Conservation (phyloP, 2,329 filamentous ascomycete genomes). For the Colletotrichum camelliae region DNA sequence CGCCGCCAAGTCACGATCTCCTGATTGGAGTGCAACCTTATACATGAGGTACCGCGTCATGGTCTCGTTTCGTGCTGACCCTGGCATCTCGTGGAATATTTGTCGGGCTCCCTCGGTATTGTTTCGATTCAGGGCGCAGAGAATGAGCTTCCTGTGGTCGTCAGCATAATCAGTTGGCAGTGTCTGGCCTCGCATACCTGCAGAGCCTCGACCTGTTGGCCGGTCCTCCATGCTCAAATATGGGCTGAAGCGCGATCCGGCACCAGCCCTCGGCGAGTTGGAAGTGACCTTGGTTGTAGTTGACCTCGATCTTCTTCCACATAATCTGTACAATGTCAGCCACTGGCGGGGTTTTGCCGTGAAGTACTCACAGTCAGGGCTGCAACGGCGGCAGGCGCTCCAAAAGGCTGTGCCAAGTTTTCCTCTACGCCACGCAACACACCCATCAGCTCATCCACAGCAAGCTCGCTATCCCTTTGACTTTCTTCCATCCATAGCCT, state of each 20-base stretch:
- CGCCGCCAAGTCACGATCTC: slow-evolving; percentile 62
- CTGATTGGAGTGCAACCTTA: slow-evolving; percentile 68
- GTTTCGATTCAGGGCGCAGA: slow-evolving; percentile 68
- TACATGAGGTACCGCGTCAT: slow-evolving; percentile 78
- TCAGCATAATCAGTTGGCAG: slow-evolving; percentile 21
- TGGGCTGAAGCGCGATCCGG: slow-evolving; percentile 65
- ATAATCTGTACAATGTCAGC: slow-evolving; percentile 61
- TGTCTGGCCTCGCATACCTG: slow-evolving; percentile 49
- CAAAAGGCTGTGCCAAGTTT: slow-evolving; percentile 52
- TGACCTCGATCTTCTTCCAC: slow-evolving; percentile 78
- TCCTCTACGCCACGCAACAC: slow-evolving; percentile 43
- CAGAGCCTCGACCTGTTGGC: slow-evolving; percentile 72
- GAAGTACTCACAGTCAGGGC: slow-evolving; percentile 64
- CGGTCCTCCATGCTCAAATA: slow-evolving; percentile 71
- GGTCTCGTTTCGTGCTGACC: slow-evolving; percentile 61
- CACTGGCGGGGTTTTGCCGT: fast-evolving
- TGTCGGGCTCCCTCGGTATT: slow-evolving; percentile 59
- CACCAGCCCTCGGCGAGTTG: slow-evolving; percentile 73
- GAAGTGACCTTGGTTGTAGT: slow-evolving; percentile 57
- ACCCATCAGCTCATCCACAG: slow-evolving; percentile 26
- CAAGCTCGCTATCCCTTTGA: slow-evolving; percentile 37
- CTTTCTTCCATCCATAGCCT: slow-evolving; percentile 69
- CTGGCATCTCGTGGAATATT: slow-evolving; percentile 64
- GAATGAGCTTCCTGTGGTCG: slow-evolving; percentile 69
- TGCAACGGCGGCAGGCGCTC: slow-evolving; percentile 67